These are phyloP conservation scores for Penicillium vulpinum DNA, from an alignment of 2,329 filamentous ascomycete species.

Conservation along the genomic window DNA sequence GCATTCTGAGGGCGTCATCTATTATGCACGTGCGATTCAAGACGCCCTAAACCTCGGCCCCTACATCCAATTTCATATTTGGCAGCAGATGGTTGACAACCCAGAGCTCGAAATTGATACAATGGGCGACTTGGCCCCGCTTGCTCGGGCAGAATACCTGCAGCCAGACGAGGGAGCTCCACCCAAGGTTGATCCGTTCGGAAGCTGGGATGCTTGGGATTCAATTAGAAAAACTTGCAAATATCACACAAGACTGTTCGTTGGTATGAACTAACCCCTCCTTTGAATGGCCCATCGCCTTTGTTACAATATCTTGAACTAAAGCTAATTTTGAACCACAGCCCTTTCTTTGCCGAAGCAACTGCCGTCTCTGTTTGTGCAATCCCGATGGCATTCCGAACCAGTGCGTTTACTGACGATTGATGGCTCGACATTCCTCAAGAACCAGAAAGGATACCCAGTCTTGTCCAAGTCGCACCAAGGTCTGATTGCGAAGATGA, in stretches of 20 bases:
- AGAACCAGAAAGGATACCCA: constrained; percentile 59
- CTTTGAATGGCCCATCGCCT: not conserved
- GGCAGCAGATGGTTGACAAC: constrained; percentile 80
- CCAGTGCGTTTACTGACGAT: constrained; percentile 59
- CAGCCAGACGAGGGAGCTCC: constrained; percentile 32
- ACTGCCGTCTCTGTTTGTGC: constrained; percentile 57
- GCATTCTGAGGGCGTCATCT: constrained; percentile 56
- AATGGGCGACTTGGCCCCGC: constrained; percentile 47
- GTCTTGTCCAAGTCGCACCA: constrained; percentile 61
- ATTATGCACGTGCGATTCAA: constrained; percentile 81
- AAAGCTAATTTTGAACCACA: constrained; percentile 33
- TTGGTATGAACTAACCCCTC: constrained; percentile 64
- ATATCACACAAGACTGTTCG: constrained; percentile 76
- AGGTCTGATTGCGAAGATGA: constrained; percentile 56
- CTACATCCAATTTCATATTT: constrained; percentile 76
- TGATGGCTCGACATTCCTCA: constrained; percentile 55
- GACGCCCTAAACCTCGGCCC: constrained; percentile 74
- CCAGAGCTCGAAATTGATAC: constrained; percentile 54
- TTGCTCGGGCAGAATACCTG: constrained; percentile 45
- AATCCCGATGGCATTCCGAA: constrained; percentile 65
- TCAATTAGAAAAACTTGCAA: constrained; percentile 79
- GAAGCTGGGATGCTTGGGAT: constrained; percentile 93
- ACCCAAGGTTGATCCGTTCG: constrained; percentile 67
- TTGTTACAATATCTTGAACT: not conserved
- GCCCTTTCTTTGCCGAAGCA: constrained; percentile 60